These are phyloP conservation scores for Silene conica DNA, from an alignment of 148 eudicot genomes.

Conservation along the genomic window DNA sequence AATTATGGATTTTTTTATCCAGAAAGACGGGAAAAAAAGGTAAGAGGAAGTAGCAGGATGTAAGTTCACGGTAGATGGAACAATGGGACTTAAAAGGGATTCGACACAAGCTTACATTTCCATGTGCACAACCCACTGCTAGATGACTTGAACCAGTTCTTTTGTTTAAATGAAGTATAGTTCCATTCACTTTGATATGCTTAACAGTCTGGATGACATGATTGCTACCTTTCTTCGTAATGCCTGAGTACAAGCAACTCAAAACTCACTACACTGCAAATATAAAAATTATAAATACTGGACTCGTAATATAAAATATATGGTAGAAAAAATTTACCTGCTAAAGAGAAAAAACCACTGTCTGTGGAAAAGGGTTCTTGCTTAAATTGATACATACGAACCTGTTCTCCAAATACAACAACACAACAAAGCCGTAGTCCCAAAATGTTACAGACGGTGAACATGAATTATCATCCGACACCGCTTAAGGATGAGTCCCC, in stretches of 20 bases:
- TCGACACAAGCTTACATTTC: slow-evolving; percentile 60
- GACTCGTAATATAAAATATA: not conserved
- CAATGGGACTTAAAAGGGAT: not conserved
- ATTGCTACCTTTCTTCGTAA: slow-evolving; percentile 76
- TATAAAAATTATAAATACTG: not conserved
- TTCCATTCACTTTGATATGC: slow-evolving; percentile 61
- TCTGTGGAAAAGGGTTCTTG: slow-evolving; percentile 59
- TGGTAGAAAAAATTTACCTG: slow-evolving; percentile 40
- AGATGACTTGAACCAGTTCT: slow-evolving; percentile 44
- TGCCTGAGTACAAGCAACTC: slow-evolving; percentile 43
- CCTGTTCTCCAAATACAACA: slow-evolving; percentile 38
- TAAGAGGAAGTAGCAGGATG: not conserved
- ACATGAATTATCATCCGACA: no score
- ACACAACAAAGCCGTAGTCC: not conserved
- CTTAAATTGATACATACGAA: slow-evolving; percentile 64
- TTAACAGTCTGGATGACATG: slow-evolving; percentile 61
- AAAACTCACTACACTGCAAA: not conserved
- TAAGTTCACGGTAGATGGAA: not conserved
- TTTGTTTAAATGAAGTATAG: slow-evolving; percentile 51
- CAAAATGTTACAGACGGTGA: no score
- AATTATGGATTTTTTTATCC: not conserved
- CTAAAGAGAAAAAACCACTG: slow-evolving; percentile 47
- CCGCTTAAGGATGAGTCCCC: no score
- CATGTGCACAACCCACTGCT: slow-evolving; percentile 87
- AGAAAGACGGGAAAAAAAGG: not conserved